Evolutionary conservation across 164 flowering plant species (phyloP).

Genomic region (Nelumbo lutea): DNA sequence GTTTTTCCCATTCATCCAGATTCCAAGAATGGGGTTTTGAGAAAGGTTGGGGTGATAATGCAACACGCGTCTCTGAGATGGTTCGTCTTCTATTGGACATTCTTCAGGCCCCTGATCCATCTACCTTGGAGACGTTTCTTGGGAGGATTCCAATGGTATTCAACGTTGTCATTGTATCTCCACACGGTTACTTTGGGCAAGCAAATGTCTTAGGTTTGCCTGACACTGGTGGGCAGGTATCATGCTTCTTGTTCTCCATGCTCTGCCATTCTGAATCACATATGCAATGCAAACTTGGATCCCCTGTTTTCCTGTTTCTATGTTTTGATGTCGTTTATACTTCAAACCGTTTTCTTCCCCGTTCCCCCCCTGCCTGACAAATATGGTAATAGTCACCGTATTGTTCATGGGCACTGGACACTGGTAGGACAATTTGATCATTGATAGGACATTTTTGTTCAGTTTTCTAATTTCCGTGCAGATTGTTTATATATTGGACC

Average conservation of each 20-base stretch:
- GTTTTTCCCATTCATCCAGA: conserved; percentile 25
- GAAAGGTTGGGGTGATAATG: conserved; percentile 94
- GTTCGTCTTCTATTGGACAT: conserved; percentile 82
- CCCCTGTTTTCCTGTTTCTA: neutral
- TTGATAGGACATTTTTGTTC: neutral
- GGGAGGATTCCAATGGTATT: conserved; percentile 96
- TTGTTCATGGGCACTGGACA: neutral
- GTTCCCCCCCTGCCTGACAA: too few relatives aligned
- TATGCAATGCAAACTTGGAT: neutral
- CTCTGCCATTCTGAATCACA: neutral
- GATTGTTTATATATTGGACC: conserved; percentile 94
- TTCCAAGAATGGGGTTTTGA: conserved; percentile 94
- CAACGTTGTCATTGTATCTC: conserved; percentile 85
- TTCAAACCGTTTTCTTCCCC: neutral
- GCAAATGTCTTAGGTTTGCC: conserved; percentile 96
- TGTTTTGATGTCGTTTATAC: neutral
- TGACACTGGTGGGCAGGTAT: conserved; percentile 98
- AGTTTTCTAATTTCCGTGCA: conserved; percentile 22
- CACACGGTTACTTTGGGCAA: conserved; percentile 98
- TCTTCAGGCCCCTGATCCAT: conserved; percentile 96
- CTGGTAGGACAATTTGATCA: too few relatives aligned
- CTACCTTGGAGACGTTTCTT: conserved; percentile 74
- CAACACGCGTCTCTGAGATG: conserved; percentile 56
- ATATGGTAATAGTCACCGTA: neutral
- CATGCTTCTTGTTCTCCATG: neutral